Evolutionary conservation across 2,329 filamentous ascomycete species (phyloP), one percentile per base, ranked within the genome.

Genomic region (Dactylellina drechsleri): DNA sequence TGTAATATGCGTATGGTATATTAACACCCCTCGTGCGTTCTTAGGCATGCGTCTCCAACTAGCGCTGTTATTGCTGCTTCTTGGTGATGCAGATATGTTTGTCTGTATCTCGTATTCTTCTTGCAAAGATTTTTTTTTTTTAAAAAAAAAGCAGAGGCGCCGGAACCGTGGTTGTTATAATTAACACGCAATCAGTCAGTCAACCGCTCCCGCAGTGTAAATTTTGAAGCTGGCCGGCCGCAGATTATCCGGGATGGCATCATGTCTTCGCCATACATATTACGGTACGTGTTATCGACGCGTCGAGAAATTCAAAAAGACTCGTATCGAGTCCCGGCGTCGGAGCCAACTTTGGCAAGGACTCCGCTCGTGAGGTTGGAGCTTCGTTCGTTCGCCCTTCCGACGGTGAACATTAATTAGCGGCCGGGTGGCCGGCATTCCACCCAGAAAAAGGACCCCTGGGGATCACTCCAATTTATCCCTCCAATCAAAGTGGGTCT

Each of bases 401-500:
- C 66, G 62, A 50, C 50, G 70, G 57, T 64, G 49, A 56, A 73
- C 52, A 59, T 74, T 54, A 58, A 47, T 56, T 49, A 56, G 62
- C 62, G 31, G 52, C 15, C 7, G 41, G 41, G 61, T 57, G 43
- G 31, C 31, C 31, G 31, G 31, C 31, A 36, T 36, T 36, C 31
- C 31, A 36, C 31, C 31, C 10, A 10, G 6, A 8, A 36, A 49
- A n/a, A 61, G 23, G 36, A 49, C 59, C 66, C 66, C 66, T 71
- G 59, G 66, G 65, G 66, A 71, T 65, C 66, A 59, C 57, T 20
- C 47, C 66, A 64, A 71, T 64, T 71, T 71, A 71, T 71, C 66
- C 66, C 45, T 71, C 66, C 66, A 71, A 71, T 71, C 66, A 71
- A 64, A 41, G 66, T 65, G 66, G 66, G 59, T 64, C 66, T 59